These are phyloP conservation scores for Arthroderma sp. DNA, from an alignment of 2,329 filamentous ascomycete genomes.

Conservation along the genomic window DNA sequence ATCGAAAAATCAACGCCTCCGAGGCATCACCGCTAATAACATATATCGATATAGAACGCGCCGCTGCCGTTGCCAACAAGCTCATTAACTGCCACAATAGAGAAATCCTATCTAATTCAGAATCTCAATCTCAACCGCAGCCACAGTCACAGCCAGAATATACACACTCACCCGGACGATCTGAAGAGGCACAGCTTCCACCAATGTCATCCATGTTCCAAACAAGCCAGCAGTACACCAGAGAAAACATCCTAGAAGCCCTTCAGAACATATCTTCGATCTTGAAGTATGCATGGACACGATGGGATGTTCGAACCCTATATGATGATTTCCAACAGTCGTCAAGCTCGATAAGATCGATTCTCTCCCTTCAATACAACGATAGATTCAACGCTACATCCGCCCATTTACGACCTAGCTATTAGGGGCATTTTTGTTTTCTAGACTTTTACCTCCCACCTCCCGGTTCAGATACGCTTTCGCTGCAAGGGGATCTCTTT, in stretches of 20 bases:
- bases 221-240: constrained; percentile 23
- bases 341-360: constrained; percentile 17
- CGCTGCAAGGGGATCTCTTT: too few species aligned
- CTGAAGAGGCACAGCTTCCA: constrained; percentile 21
- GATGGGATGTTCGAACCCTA: constrained; percentile 22
- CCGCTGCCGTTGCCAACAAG: constrained; percentile 50
- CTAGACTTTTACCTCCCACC: too few species aligned
- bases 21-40: constrained; percentile 58
- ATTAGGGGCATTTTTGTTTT: too few species aligned
- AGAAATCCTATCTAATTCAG: too few species aligned
- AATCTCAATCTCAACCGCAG: neutral
- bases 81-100: too few species aligned
- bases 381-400: too few species aligned
- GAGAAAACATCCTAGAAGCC: constrained; percentile 21
- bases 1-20: constrained; percentile 50
- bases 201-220: constrained; percentile 20
- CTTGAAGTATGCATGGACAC: constrained; percentile 20
- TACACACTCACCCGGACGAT: constrained; percentile 8
- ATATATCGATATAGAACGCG: constrained; percentile 75
- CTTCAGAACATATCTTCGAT: constrained; percentile 21
- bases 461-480: too few species aligned
- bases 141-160: neutral
- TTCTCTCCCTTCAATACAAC: constrained; percentile 13
- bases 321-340: constrained; percentile 22
- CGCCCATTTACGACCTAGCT: too few species aligned